A percentile compares a stretch with the other conserved stretches of the same genome.
Evolutionary conservation across 345 rosid species (phyloP).

Genomic region (Euclidium syriacum): DNA sequence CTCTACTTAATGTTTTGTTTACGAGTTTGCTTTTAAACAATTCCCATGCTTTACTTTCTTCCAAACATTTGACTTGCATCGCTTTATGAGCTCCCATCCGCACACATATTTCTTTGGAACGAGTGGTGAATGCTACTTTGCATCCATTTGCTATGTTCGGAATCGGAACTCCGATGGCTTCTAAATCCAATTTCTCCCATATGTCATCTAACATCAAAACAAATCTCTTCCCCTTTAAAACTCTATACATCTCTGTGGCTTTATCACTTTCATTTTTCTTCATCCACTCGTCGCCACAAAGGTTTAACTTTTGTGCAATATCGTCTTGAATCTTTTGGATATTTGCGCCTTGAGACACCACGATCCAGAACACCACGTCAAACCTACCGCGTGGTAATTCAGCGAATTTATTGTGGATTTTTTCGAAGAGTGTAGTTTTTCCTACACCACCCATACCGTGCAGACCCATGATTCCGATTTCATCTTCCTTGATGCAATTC

Average conservation of each 20-base stretch:
- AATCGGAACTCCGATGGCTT: neutral
- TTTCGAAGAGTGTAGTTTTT: constrained; percentile 17
- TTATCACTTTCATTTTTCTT: neutral
- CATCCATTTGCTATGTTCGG: neutral
- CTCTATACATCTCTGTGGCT: too few relatives aligned
- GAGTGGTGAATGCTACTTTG: too few relatives aligned
- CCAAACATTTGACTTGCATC: too few relatives aligned
- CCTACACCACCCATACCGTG: too few relatives aligned
- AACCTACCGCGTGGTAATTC: neutral
- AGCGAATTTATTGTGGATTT: neutral
- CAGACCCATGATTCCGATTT: too few relatives aligned
- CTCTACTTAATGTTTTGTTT: neutral
- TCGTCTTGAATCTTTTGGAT: constrained; percentile 5
- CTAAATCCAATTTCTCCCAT: constrained; percentile 2
- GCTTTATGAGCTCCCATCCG: too few relatives aligned
- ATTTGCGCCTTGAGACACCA: too few relatives aligned
- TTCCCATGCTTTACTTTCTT: neutral
- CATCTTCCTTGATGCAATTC: neutral
- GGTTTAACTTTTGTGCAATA: neutral
- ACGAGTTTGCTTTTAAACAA: neutral
- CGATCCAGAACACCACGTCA: neutral
- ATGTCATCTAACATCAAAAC: too few relatives aligned
- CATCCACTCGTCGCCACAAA: neutral
- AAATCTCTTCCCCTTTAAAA: too few relatives aligned
- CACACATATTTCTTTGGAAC: neutral